Percentiles rank a stretch among this genome's conserved stretches.
These are phyloP conservation scores for Solanum sejunctum DNA, from an alignment of 257 asterid species.

Conservation along the genomic window DNA sequence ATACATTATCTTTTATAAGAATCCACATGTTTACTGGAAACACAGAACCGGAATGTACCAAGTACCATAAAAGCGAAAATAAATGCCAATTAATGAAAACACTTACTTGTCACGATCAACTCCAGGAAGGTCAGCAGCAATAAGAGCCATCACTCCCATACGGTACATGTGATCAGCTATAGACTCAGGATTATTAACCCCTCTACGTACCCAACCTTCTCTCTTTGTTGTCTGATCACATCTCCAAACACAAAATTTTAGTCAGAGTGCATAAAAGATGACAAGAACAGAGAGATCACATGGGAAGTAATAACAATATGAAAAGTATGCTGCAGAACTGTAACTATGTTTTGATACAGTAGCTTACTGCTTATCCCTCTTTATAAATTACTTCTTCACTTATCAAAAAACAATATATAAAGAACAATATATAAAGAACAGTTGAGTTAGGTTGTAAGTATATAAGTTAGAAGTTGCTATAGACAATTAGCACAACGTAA, in stretches of 20 bases:
- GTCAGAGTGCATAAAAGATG: background rate
- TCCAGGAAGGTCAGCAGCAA: constrained; percentile 77
- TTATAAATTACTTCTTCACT: background rate
- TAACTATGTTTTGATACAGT: background rate
- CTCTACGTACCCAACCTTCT: constrained; percentile 70
- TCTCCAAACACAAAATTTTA: constrained; percentile 3
- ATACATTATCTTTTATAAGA: background rate
- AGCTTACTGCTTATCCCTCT: background rate
- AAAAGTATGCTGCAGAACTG: background rate
- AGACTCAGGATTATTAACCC: constrained; percentile 68
- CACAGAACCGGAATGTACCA: background rate
- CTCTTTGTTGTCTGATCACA: constrained; percentile 63
- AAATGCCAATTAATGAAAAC: background rate
- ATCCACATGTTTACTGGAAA: background rate
- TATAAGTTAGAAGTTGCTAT: background rate
- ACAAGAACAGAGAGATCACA: background rate
- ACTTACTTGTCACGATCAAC: constrained; percentile 78
- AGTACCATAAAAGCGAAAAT: background rate
- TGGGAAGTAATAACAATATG: background rate
- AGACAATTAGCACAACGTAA: background rate
- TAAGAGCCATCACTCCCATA: constrained; percentile 90
- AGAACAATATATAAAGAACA: background rate
- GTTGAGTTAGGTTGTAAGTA: background rate
- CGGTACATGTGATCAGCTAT: constrained; percentile 96
- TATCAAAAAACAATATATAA: background rate